Evolutionary conservation across 2,329 filamentous ascomycete genomes (phyloP).

Genomic region (Tolypocladium amazonense): DNA sequence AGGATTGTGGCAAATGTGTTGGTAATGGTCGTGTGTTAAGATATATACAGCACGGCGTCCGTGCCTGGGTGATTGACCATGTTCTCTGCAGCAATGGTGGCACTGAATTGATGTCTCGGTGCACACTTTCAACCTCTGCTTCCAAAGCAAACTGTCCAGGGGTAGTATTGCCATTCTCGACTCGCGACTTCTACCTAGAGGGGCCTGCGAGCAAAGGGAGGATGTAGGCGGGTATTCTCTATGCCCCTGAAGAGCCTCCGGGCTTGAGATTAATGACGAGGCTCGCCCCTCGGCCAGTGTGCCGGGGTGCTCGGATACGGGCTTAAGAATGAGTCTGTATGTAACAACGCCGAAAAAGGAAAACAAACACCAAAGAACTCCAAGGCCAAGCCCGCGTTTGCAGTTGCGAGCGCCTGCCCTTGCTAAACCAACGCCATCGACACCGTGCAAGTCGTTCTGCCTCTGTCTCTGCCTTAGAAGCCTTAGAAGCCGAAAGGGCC

Average conservation of each 20-base stretch:
- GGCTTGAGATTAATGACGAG: neutral
- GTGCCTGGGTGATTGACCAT: neutral
- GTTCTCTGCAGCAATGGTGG: neutral
- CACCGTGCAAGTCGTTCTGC: neutral
- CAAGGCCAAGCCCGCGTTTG: neutral
- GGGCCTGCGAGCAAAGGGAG: too few species aligned
- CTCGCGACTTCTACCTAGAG: neutral
- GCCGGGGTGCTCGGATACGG: neutral
- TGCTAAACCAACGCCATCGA: neutral
- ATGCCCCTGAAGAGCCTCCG: neutral
- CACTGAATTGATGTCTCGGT: neutral
- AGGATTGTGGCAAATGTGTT: neutral
- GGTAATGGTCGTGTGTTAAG: neutral
- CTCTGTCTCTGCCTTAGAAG: neutral
- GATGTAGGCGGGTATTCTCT: too few species aligned
- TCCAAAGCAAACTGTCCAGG: neutral
- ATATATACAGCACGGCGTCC: neutral
- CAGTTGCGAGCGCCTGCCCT: neutral
- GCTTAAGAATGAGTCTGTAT: neutral
- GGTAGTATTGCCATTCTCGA: neutral
- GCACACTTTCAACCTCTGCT: neutral
- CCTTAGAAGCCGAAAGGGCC: conserved; percentile 18
- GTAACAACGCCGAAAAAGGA: neutral
- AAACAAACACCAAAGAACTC: neutral
- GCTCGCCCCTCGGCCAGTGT: neutral